phyloP scores from a whole-genome alignment of 2,329 filamentous ascomycete species.

The Ophiostoma tasmaniense region DNA sequence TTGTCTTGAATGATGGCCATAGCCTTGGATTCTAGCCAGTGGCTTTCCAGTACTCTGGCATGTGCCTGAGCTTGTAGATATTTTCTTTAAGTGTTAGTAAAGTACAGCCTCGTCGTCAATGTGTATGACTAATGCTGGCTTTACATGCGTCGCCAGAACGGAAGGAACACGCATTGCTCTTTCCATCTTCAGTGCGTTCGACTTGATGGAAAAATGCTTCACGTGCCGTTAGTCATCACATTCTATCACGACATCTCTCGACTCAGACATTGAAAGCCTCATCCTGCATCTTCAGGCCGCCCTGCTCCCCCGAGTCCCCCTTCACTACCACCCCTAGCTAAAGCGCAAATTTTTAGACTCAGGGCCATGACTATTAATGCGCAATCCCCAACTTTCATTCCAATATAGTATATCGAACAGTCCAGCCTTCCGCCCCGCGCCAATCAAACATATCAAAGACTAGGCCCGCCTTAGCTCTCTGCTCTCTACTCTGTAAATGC shows the following conservation, averaged over 20 bases:
- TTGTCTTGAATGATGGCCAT: not conserved
- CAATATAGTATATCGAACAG: not conserved
- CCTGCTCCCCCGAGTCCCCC: not conserved
- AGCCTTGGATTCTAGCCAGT: not conserved
- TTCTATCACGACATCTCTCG: not conserved
- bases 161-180: not conserved
- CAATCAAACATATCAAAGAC: not conserved
- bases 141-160: not conserved
- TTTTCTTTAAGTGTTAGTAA: not conserved
- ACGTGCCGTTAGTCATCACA: not conserved
- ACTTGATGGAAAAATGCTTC: not conserved
- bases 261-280: not conserved
- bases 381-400: not conserved
- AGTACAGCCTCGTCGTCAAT: not conserved
- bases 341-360: not conserved
- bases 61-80: not conserved
- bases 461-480: not conserved
- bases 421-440: not conserved
- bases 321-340: not conserved
- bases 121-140: not conserved
- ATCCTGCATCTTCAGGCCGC: not conserved
- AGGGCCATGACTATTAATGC: not conserved
- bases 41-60: not conserved
- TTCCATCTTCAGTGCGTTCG: not conserved
- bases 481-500: too few relatives aligned